Conservation (phyloP, 129 eudicot genomes). For the Oenanthe sinensis region DNA sequence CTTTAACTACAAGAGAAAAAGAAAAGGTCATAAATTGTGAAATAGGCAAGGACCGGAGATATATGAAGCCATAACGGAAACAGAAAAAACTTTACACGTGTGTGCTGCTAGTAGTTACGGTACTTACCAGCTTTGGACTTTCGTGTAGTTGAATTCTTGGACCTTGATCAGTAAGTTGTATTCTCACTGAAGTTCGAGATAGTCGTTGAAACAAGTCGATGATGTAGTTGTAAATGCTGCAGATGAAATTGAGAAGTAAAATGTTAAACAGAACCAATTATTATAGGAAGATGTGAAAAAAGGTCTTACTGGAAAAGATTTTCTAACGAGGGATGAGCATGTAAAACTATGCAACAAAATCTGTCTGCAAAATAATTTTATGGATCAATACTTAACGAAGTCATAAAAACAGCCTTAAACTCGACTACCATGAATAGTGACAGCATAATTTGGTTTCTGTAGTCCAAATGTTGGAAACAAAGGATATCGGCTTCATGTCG, state of each 20-base stretch:
- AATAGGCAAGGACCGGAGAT: background rate
- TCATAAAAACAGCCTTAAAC: background rate
- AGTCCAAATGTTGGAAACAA: background rate
- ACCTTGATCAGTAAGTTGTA: conserved; percentile 13
- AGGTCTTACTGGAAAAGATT: background rate
- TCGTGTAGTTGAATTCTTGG: conserved; percentile 23
- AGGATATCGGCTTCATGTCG: background rate
- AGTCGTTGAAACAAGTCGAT: conserved; percentile 42
- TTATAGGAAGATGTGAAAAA: background rate
- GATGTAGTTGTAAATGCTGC: conserved; percentile 76
- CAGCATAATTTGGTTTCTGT: background rate
- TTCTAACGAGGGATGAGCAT: too few species aligned
- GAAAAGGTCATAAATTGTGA: background rate
- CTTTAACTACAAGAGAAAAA: background rate
- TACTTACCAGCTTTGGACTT: conserved; percentile 38
- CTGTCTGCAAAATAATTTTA: background rate
- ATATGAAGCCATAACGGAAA: background rate
- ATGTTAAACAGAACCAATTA: background rate
- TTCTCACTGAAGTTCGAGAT: conserved; percentile 31
- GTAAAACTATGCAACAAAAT: background rate
- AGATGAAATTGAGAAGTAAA: conserved; percentile 4
- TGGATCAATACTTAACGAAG: background rate
- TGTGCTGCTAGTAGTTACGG: background rate
- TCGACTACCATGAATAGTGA: background rate
- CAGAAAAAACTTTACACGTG: background rate